These are phyloP conservation scores for Kuraishia borneana DNA, from an alignment of 805 yeast genomes.

Conservation along the genomic window DNA sequence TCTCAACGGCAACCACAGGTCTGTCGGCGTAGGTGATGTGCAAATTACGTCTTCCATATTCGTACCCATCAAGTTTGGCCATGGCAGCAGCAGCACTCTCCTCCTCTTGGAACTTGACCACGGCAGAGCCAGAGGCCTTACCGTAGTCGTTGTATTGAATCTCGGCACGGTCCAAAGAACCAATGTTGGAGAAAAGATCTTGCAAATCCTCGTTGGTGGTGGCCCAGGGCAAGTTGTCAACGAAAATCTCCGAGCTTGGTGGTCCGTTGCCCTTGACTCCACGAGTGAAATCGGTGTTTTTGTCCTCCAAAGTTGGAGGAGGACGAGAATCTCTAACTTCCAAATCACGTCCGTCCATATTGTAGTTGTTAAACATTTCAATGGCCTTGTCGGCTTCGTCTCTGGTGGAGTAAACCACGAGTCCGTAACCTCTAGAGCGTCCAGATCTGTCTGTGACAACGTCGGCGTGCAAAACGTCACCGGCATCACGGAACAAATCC, in stretches of 20 bases:
- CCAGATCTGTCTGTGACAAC: slow-evolving; percentile 57
- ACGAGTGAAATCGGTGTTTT: slow-evolving; percentile 49
- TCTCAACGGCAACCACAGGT: too few relatives aligned
- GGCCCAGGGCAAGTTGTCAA: slow-evolving; percentile 76
- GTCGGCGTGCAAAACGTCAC: slow-evolving; percentile 76
- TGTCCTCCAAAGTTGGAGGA: slow-evolving; percentile 9
- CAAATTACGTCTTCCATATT: slow-evolving; percentile 74
- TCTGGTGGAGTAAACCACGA: slow-evolving; percentile 53
- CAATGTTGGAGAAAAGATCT: slow-evolving; percentile 80
- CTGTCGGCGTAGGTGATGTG: slow-evolving; percentile 51
- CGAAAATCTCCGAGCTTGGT: slow-evolving; percentile 51
- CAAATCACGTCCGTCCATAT: slow-evolving; percentile 62
- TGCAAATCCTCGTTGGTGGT: slow-evolving; percentile 78
- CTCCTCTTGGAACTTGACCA: slow-evolving; percentile 58
- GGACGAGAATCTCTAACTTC: slow-evolving; percentile 52
- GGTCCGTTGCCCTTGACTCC: slow-evolving; percentile 55
- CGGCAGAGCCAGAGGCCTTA: slow-evolving; percentile 75
- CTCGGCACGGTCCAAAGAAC: slow-evolving; percentile 67
- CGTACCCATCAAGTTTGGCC: slow-evolving; percentile 63
- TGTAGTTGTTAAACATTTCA: slow-evolving; percentile 54
- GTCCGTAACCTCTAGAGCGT: slow-evolving; percentile 79
- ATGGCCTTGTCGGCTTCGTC: slow-evolving; percentile 70
- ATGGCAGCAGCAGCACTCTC: slow-evolving; percentile 70
- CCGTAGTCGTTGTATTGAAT: slow-evolving; percentile 52
- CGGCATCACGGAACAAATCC: slow-evolving; percentile 71